Evolutionary conservation across 1,284 basidiomycete genomes (phyloP).

Genomic region (Sanguinoderma infundibulare): DNA sequence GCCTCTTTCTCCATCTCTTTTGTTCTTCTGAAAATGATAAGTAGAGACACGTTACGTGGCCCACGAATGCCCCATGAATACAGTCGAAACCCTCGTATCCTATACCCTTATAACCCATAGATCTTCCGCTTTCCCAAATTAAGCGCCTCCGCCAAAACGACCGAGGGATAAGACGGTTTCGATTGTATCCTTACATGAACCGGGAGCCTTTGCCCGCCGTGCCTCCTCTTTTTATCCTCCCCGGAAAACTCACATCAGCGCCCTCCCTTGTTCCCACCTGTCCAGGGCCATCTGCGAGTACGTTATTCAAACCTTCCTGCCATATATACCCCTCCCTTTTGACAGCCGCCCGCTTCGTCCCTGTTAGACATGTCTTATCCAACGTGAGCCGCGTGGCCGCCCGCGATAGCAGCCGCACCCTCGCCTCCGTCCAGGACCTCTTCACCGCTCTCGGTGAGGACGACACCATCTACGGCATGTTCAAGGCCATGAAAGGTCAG

Average conservation of each 20-base stretch:
- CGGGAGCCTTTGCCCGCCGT: too few relatives aligned
- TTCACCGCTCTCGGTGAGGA: conserved; percentile 90
- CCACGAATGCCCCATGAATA: too few relatives aligned
- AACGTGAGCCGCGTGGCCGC: conserved; percentile 84
- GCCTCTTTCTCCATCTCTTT: too few relatives aligned
- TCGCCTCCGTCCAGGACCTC: conserved; percentile 78
- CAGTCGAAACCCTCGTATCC: too few relatives aligned
- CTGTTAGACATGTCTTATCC: conserved; percentile 75
- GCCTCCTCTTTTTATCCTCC: too few relatives aligned
- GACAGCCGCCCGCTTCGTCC: not conserved
- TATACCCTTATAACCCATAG: too few relatives aligned
- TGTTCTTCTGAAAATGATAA: too few relatives aligned
- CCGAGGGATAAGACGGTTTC: too few relatives aligned
- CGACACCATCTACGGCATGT: conserved; percentile 79
- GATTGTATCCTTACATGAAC: too few relatives aligned
- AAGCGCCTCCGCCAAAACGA: too few relatives aligned
- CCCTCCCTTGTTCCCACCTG: not conserved
- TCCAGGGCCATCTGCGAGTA: conserved; percentile 83
- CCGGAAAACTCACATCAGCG: conserved; percentile 12
- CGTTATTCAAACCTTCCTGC: conserved; percentile 37
- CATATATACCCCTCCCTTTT: not conserved
- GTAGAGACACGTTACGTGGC: too few relatives aligned
- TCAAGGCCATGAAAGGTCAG: conserved; percentile 86
- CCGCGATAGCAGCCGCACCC: conserved; percentile 80
- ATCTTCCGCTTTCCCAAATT: too few relatives aligned